Percentiles rank a stretch among this genome's conserved stretches.
phyloP scores from a whole-genome alignment of 2,329 filamentous ascomycete genomes.

The Fusarium protoensiforme region DNA sequence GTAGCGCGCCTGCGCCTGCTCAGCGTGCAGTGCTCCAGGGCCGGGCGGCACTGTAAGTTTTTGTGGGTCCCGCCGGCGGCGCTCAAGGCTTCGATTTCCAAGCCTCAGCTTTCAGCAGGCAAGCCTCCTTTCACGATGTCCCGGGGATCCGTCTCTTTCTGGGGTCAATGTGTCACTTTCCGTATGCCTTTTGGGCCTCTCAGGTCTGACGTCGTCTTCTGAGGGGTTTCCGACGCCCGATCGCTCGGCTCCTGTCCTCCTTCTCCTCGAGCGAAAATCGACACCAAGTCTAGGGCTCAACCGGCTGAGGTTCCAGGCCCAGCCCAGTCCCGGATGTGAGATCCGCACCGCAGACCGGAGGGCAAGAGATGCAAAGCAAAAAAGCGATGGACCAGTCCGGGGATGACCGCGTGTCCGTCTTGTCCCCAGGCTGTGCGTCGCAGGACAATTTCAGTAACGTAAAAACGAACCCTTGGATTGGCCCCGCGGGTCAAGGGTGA shows the following conservation, averaged over 20 bases:
- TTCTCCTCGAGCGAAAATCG: constrained; percentile 9
- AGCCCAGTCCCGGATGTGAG: constrained; percentile 37
- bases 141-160: constrained; percentile 9
- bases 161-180: constrained; percentile 14
- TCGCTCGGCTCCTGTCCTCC: constrained; percentile 5
- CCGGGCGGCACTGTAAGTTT: constrained; percentile 16
- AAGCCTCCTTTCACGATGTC: constrained; percentile 17
- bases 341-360: constrained; percentile 34
- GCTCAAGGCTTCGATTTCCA: not conserved
- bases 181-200: not conserved
- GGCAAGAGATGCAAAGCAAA: constrained; percentile 19
- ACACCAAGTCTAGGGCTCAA: constrained; percentile 21
- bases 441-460: constrained; percentile 41
- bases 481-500: constrained; percentile 34
- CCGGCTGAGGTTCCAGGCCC: constrained; percentile 30
- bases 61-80: constrained; percentile 12
- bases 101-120: constrained; percentile 2
- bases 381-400: constrained; percentile 32
- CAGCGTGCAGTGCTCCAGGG: constrained; percentile 15
- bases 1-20: constrained; percentile 9
- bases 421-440: constrained; percentile 33
- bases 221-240: not conserved
- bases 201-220: constrained; percentile 2
- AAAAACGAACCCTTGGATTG: constrained; percentile 43
- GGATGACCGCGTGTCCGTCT: constrained; percentile 40